Conservation (phyloP, 2,329 filamentous ascomycete species). For the Penicillium digitatum region DNA sequence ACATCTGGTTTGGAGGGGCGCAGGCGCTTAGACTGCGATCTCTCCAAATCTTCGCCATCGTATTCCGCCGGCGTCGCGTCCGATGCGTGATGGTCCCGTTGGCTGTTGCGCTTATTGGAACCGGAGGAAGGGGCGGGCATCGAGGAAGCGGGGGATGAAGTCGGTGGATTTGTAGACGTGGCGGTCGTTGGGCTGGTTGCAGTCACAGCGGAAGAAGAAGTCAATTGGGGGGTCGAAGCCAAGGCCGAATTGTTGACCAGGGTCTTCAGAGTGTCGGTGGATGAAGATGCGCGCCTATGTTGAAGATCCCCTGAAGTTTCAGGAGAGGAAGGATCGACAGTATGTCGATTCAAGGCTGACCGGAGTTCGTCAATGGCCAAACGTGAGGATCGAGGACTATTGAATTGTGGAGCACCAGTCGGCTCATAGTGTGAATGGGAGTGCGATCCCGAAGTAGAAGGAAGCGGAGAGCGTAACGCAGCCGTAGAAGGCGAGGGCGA, state of each 20-base stretch:
- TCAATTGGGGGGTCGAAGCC: constrained; percentile 18
- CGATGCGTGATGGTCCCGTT: constrained; percentile 23
- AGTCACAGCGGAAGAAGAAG: constrained; percentile 15
- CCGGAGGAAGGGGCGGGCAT: constrained; percentile 31
- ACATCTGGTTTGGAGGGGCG: constrained; percentile 45
- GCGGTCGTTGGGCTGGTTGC: constrained; percentile 9
- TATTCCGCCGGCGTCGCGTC: constrained; percentile 22
- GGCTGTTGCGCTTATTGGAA: constrained; percentile 37
- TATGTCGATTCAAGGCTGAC: constrained; percentile 38
- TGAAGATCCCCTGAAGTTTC: constrained; percentile 34
- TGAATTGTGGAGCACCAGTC: constrained; percentile 29
- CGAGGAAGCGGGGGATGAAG: constrained; percentile 22
- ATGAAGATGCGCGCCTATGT: constrained; percentile 34
- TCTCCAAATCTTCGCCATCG: constrained; percentile 25
- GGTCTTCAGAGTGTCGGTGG: constrained; percentile 6
- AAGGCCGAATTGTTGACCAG: constrained; percentile 11
- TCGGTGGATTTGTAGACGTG: constrained; percentile 16
- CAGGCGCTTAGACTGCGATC: constrained; percentile 45
- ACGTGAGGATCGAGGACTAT: constrained; percentile 34
- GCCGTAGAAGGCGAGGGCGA: constrained; percentile 41
- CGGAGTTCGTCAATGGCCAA: constrained; percentile 42
- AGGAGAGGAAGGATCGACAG: constrained; percentile 34
- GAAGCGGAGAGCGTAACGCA: constrained; percentile 32
- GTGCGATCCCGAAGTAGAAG: constrained; percentile 19
- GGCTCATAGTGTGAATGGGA: constrained; percentile 34